Evolutionary conservation across 306 rosid species (phyloP).

Genomic region (Dalbergia cultrata): DNA sequence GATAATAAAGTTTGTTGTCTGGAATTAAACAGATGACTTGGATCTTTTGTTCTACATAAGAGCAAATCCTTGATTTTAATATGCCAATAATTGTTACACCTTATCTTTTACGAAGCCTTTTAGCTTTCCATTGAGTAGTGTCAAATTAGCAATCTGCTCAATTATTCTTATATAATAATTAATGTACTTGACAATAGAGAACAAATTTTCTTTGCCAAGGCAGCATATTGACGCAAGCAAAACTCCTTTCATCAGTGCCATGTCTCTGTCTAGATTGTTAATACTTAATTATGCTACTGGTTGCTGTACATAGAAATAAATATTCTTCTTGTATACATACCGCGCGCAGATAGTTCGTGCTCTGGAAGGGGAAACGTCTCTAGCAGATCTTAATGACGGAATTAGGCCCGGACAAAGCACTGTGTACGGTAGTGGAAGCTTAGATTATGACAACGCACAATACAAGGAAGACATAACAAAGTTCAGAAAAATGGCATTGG

Average conservation of each 20-base stretch:
- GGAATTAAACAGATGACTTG: background rate
- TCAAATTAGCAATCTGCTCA: too few species aligned
- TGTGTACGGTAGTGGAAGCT: conserved; percentile 75
- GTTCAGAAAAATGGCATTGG: conserved; percentile 80
- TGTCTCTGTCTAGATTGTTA: background rate
- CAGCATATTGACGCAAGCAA: too few species aligned
- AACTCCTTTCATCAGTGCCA: too few species aligned
- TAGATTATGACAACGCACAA: conserved; percentile 84
- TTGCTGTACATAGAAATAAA: too few species aligned
- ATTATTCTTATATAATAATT: too few species aligned
- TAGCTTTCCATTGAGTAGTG: too few species aligned
- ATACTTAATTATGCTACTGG: background rate
- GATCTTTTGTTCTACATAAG: background rate
- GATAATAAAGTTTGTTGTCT: background rate
- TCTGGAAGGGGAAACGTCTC: conserved; percentile 87
- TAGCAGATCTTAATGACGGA: conserved; percentile 86
- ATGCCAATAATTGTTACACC: too few species aligned
- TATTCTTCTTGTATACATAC: too few species aligned
- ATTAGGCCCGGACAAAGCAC: conserved; percentile 75
- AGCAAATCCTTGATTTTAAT: too few species aligned
- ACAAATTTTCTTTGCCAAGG: too few species aligned
- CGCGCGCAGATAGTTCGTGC: conserved; percentile 77
- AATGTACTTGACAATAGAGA: too few species aligned
- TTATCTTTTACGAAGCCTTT: too few species aligned
- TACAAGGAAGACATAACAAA: conserved; percentile 90